Percentiles rank a stretch among this genome's conserved stretches.
Conservation (phyloP, 768 basidiomycete species). For the Phaffia tasmanica region DNA sequence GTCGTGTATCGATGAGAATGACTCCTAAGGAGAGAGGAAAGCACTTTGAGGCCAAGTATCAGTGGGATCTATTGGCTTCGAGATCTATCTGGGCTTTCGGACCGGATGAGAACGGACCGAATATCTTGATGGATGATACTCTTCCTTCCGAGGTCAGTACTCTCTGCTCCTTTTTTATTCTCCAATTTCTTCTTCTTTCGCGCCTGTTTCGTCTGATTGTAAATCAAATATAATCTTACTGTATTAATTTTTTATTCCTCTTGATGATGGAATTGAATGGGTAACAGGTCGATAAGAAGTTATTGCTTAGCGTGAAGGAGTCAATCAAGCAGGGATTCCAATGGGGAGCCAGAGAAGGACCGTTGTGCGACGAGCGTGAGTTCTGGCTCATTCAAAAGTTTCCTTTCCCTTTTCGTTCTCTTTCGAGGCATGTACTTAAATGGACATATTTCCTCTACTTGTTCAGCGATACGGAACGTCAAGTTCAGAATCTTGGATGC, state of each 20-base stretch:
- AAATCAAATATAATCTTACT: too few relatives aligned
- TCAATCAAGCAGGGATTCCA: slow-evolving; percentile 99
- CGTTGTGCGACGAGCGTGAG: slow-evolving; percentile 96
- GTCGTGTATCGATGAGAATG: slow-evolving; percentile 89
- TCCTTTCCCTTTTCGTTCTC: not conserved
- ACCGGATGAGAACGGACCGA: slow-evolving; percentile 88
- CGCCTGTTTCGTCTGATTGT: too few relatives aligned
- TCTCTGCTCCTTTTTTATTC: not conserved
- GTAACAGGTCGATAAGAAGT: slow-evolving; percentile 75
- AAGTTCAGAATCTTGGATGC: slow-evolving; percentile 95
- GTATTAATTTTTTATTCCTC: not conserved
- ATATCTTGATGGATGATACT: slow-evolving; percentile 89
- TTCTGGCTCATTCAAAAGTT: slow-evolving; percentile 27
- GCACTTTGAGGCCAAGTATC: slow-evolving; percentile 93
- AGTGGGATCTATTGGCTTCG: slow-evolving; percentile 95
- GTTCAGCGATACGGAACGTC: slow-evolving; percentile 87
- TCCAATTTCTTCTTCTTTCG: not conserved
- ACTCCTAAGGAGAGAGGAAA: slow-evolving; percentile 85
- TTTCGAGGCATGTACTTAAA: not conserved
- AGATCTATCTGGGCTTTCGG: slow-evolving; percentile 99
- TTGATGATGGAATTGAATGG: not conserved
- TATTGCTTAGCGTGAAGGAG: slow-evolving; percentile 77
- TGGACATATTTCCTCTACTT: not conserved
- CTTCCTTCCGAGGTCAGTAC: slow-evolving; percentile 70
- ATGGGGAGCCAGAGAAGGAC: slow-evolving; percentile 96